Base-by-base conservation (phyloP, 129 eudicot genomes). In the Deinandra increscens region DNA sequence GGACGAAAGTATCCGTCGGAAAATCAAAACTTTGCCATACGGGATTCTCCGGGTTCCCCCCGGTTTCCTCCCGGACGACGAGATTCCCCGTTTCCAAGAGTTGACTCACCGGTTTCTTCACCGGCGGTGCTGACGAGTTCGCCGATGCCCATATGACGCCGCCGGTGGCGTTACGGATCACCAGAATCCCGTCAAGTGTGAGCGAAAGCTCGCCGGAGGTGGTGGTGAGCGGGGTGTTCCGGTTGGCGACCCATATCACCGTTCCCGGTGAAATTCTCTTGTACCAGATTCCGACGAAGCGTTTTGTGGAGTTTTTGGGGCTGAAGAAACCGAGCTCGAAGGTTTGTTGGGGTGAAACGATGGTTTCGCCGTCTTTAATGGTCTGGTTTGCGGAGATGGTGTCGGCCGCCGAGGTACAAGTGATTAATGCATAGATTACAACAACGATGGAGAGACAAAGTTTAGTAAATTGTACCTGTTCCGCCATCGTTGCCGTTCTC, bases 21-120 rank as follows among this genome's bases (percentile, higher is more conserved):
- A 67, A 77, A 61, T 88, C 84, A 37, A 88, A 88, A 61, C 86
- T 85, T 72, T 88, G 91, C 95, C 95, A 88, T 12, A 75, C 11
- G 36, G 54, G 70, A 62, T 70, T 74, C 9, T 71, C 78, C 7
- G 34, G 58, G 51, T 69, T 37, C 0, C 13, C 44, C 18, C 69
- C 78, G 18, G 11, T 19, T 13, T 37, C 68, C 14, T 74, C 85
- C n/a, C 64, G 59, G 22, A 88, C 18, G 15, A 78, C 72, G 1
- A 88, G 75, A 46, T 88, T 88, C 3, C 95, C 95, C 0, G 86
- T 26, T 49, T 88, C 85, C 22, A 82, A 42, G 2, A 88, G 72
- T 60, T 81, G 80, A 41, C 74, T 79, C 10, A 76, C 80, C 11
- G 80, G 82, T 1, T n/a, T 73, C 5, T 15, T 48, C 0, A 44